phyloP scores from a whole-genome alignment of 2,329 filamentous ascomycete species.

The Amylocarpus encephaloides region DNA sequence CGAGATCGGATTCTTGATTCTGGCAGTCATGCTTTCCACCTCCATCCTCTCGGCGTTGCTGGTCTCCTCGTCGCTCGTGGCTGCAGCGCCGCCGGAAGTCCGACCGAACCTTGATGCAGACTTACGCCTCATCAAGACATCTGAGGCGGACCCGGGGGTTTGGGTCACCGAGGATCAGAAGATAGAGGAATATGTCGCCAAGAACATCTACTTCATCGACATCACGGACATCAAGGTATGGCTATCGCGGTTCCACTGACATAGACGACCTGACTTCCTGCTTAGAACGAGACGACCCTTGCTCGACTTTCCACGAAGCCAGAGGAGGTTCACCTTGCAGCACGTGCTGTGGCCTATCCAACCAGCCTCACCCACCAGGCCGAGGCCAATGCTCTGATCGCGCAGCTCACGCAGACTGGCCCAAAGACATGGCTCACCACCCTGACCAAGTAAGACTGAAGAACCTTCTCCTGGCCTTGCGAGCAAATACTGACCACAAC shows the following conservation, averaged over 20 bases:
- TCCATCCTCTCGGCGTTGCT: too few species aligned
- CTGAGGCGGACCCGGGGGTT: constrained; percentile 9
- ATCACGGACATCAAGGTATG: constrained; percentile 14
- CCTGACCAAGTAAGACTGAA: constrained; percentile 7
- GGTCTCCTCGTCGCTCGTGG: background rate
- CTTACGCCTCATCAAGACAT: constrained; percentile 14
- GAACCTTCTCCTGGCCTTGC: too few species aligned
- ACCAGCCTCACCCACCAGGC: constrained; percentile 4
- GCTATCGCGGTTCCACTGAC: background rate
- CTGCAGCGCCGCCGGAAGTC: background rate
- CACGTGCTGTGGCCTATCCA: constrained; percentile 10
- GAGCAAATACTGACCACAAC: background rate
- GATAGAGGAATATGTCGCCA: constrained; percentile 10
- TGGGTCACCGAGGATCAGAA: constrained; percentile 17
- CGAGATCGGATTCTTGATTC: too few species aligned
- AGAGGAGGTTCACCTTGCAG: background rate
- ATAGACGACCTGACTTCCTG: background rate
- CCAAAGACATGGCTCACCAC: constrained; percentile 5
- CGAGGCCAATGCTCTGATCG: constrained; percentile 7
- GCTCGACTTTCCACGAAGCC: background rate
- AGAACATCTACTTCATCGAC: constrained; percentile 16
- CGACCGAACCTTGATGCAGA: background rate
- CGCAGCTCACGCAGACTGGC: constrained; percentile 1
- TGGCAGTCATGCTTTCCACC: too few species aligned
- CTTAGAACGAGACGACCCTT: constrained; percentile 1